Conservation (phyloP, 331 rosid genomes). For the Acacia concinna region DNA sequence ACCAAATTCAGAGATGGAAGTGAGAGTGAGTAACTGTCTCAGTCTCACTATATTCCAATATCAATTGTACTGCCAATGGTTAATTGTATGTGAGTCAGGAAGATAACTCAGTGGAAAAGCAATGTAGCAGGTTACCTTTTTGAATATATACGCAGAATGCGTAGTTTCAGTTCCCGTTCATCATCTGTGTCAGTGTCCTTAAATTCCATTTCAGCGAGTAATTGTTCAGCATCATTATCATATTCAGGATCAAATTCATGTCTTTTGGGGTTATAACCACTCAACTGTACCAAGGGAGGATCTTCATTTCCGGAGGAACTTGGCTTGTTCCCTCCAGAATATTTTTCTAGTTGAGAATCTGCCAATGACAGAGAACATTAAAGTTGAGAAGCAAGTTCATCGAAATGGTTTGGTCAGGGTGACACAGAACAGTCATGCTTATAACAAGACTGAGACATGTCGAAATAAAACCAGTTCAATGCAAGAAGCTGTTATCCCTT, state of each 20-base stretch:
- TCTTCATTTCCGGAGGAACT: constrained; percentile 62
- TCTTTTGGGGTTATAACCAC: constrained; percentile 88
- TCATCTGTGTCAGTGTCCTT: constrained; percentile 85
- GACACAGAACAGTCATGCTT: neutral
- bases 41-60: neutral
- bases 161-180: constrained; percentile 81
- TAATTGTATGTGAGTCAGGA: neutral
- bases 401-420: neutral
- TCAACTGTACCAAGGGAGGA: constrained; percentile 78
- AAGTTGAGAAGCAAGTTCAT: constrained; percentile 27
- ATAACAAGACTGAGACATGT: neutral
- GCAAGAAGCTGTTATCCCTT: neutral
- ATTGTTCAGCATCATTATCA: constrained; percentile 91
- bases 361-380: constrained; percentile 19
- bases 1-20: constrained; percentile 25
- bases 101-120: constrained; percentile 5
- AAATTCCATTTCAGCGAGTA: constrained; percentile 96
- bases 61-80: constrained; percentile 11
- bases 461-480: neutral
- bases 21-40: constrained; percentile 1
- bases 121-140: constrained; percentile 59
- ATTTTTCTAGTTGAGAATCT: constrained; percentile 73
- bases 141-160: constrained; percentile 72
- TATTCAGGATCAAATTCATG: constrained; percentile 95
- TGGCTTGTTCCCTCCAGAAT: constrained; percentile 67